Conservation (phyloP, 345 rosid species). For the Eucalyptus curtisii region DNA sequence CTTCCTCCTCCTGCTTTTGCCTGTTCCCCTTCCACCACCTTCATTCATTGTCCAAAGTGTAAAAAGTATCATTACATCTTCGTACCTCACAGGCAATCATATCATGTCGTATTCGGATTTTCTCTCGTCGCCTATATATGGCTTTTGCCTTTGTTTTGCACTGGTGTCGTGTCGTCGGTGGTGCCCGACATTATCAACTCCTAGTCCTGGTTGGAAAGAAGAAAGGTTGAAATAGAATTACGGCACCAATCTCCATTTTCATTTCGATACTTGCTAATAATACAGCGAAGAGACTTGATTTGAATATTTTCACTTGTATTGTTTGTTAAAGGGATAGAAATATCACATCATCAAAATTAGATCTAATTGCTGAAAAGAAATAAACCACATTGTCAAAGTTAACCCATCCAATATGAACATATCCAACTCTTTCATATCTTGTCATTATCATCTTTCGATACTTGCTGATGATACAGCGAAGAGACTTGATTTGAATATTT, state of each 20-base stretch:
- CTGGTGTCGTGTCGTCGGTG: not conserved
- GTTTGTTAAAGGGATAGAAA: not conserved
- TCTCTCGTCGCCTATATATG: not conserved
- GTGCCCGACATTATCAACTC: not conserved
- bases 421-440: not conserved
- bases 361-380: not conserved
- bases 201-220: not conserved
- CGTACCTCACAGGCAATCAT: not conserved
- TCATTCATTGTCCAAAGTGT: not conserved
- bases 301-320: not conserved
- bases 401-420: not conserved
- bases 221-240: not conserved
- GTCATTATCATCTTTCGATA: not conserved
- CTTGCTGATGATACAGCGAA: not conserved
- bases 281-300: not conserved
- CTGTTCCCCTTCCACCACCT: not conserved
- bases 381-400: not conserved
- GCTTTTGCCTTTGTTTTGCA: not conserved
- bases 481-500: not conserved
- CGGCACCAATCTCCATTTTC: not conserved
- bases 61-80: not conserved
- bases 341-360: not conserved
- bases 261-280: not conserved
- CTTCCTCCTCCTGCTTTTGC: not conserved
- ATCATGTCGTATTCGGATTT: not conserved